Base-by-base conservation (phyloP, 306 rosid genomes). In the Prunus kanzakura region DNA sequence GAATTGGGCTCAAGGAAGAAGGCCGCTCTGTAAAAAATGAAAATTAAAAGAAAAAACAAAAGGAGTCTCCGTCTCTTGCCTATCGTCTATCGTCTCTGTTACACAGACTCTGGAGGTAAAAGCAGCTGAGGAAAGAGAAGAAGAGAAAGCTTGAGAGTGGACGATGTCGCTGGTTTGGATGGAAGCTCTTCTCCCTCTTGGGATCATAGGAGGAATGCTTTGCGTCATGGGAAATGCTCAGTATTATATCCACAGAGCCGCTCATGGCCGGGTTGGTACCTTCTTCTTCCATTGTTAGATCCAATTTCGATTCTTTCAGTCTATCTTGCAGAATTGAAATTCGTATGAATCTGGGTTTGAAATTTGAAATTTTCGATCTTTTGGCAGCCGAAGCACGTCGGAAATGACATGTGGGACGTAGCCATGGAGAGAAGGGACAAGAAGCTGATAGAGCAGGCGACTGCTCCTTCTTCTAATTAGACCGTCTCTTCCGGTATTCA, bases 381-480 rank as follows among this genome's bases (percentile, higher is more conserved):
- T 23, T 78, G n/a, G 71, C 88, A 92, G 97, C 96, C 99, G 70
- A 96, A 92, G 90, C 99, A 96, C 83, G 71, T 93, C 67, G 93
- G 99, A 0, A 89, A 82, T 79, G 98, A 96, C 74, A 38, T 91
- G 91, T 96, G 99, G 98, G 99, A 96, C 49, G 96, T 91, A 2
- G 98, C 99, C 49, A 96, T 91, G 98, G 99, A 96, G 67, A 86
- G 96, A 27, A 86, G 98, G 89, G 99, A 96, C 82, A 91, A 96
- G 88, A 93, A 89, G 83, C 90, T 96, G 71, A 9, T 83, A 23
- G 96, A 90, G 41, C 88, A 85, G 56, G 22, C 89, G 3, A 74
- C 80, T 77, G 61, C 84, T 20, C 74, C 88, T 66, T 22, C 88
- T 78, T 57, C 82, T 57, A 77, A 77, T 73, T 88, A 61, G 43